A percentile compares a stretch with the other conserved stretches of the same genome.
Conservation (phyloP, 208 protist genomes). For the Leishmania turanica region DNA sequence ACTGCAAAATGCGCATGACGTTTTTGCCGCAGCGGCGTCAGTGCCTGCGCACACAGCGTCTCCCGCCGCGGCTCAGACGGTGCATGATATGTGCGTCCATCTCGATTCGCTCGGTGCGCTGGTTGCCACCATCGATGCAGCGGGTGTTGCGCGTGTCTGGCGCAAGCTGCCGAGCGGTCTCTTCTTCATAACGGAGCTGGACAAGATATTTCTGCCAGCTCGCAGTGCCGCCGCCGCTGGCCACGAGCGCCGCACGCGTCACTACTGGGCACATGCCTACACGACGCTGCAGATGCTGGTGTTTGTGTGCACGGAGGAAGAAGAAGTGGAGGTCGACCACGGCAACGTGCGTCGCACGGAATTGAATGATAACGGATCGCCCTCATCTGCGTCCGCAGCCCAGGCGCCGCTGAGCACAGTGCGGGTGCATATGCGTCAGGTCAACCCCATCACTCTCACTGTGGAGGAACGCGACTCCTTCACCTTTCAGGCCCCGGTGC, state of each 20-base stretch:
- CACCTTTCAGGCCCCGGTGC: slow-evolving; percentile 34
- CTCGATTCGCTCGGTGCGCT: slow-evolving; percentile 57
- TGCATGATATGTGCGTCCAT: slow-evolving; percentile 54
- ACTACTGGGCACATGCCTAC: slow-evolving; percentile 33
- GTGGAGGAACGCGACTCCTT: slow-evolving; percentile 51
- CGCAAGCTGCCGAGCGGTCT: slow-evolving; percentile 69
- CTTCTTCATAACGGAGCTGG: slow-evolving; percentile 61
- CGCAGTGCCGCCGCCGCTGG: not conserved
- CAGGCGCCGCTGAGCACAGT: slow-evolving; percentile 20
- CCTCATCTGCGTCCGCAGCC: not conserved
- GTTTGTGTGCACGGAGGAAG: slow-evolving; percentile 39
- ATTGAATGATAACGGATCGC: not conserved
- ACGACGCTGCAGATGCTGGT: slow-evolving; percentile 35
- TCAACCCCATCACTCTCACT: slow-evolving; percentile 56
- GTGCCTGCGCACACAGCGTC: not conserved
- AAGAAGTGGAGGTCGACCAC: not conserved
- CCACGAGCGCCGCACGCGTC: slow-evolving; percentile 2
- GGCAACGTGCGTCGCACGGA: slow-evolving; percentile 1
- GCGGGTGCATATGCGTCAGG: slow-evolving; percentile 42
- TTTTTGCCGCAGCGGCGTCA: not conserved
- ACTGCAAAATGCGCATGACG: slow-evolving; percentile 30
- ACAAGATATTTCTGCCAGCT: slow-evolving; percentile 40
- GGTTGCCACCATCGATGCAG: slow-evolving; percentile 50
- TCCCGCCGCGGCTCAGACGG: not conserved
- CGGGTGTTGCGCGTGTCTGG: slow-evolving; percentile 62